Evolutionary conservation across 208 protist species (phyloP), one percentile per base, ranked within the genome.

Genomic region (Trypanosoma scelopori): DNA sequence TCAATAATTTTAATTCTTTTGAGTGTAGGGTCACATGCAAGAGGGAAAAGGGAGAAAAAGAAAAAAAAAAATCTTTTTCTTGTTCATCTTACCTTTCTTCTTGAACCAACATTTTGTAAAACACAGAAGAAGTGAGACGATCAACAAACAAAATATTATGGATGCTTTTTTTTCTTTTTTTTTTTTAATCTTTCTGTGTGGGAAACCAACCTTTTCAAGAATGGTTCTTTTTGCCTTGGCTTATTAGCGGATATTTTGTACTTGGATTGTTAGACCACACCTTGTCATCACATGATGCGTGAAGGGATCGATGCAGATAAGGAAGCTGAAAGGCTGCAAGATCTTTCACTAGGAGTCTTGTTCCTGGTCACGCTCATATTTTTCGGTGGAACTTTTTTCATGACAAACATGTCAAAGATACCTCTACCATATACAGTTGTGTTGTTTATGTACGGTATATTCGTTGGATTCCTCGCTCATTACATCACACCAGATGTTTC

Each of bases 401-500:
- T 87, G 76, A 79, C 78, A 20, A 74, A 80, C 52, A 67, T 71
- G 55, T 70, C 68, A 43, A 66, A 74, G 27, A 81, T 91, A 63
- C 77, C 79, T 39, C 72, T 93, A 47, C 87, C 87, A 0, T 90
- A 93, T 78, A 93, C 87, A 23, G 87, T 93, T 23, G 72, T 91
- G 45, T 72, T 90, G 5, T 91, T 93, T 63, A 63, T 93, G 27
- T 93, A 93, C 66, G 87, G 87, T 49, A 89, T 93, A 25, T 45
- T 87, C 18, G 77, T 93, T 5, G 87, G 87, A 9, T 76, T 65
- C 37, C 45, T 87, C 7, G 48, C 82, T n/a, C 56, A 74, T 47
- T 75, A 70, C 74, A 45, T 88, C 30, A 78, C 73, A 27, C 77
- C 78, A 9, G 78, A 82, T 22, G 82, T 89, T 47, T 58, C 77